Conservation (phyloP, 805 yeast species). For the Jamesozyma piceae region DNA sequence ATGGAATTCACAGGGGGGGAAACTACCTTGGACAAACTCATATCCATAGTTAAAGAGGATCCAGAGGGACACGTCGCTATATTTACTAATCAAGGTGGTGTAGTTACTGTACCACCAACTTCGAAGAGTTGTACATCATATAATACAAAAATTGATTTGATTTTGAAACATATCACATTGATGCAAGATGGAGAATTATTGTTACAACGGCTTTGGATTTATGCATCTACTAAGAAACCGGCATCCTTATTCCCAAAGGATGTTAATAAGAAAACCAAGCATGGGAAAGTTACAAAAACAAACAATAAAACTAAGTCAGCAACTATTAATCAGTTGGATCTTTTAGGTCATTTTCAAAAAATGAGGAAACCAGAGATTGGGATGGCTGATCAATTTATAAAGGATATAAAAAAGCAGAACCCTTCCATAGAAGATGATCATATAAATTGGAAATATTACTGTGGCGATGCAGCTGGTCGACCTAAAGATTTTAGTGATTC, state of each 20-base stretch:
- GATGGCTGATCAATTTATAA: slow-evolving; percentile 54
- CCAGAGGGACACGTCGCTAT: slow-evolving; percentile 44
- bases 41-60: slow-evolving; percentile 10
- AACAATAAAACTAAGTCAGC: not conserved
- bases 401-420: slow-evolving; percentile 29
- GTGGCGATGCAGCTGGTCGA: slow-evolving; percentile 98
- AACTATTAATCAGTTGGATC: not conserved
- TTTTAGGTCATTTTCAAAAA: slow-evolving; percentile 11
- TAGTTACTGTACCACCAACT: slow-evolving; percentile 21
- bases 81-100: slow-evolving; percentile 80
- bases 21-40: slow-evolving; percentile 14
- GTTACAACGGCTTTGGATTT: slow-evolving; percentile 36
- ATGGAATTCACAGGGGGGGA: slow-evolving; percentile 31
- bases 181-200: slow-evolving; percentile 21
- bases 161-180: slow-evolving; percentile 28
- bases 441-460: slow-evolving; percentile 34
- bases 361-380: slow-evolving; percentile 73
- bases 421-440: not conserved
- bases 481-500: slow-evolving; percentile 67
- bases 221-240: slow-evolving; percentile 56
- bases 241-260: slow-evolving; percentile 17
- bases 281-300: not conserved
- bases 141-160: slow-evolving; percentile 32
- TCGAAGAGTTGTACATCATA: slow-evolving; percentile 34
- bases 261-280: slow-evolving; percentile 2